Percentiles rank a stretch among this genome's conserved stretches.
phyloP scores from a whole-genome alignment of 2,329 filamentous ascomycete genomes.

The Epichloe sp. region DNA sequence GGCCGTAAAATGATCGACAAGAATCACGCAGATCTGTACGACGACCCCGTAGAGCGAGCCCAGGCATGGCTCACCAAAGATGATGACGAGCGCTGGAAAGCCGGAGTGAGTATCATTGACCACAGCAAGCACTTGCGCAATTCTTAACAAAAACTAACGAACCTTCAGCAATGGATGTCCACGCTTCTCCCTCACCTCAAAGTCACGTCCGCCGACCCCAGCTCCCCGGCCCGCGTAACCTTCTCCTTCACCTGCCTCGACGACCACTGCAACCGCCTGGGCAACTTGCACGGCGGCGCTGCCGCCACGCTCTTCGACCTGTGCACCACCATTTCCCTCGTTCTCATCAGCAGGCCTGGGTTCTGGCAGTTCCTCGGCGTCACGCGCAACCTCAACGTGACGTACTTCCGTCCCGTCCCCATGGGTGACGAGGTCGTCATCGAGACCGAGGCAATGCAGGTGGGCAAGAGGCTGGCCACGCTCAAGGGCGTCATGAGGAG shows the following conservation, averaged over 20 bases:
- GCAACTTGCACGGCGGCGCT: constrained; percentile 49
- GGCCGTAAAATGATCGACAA: constrained; percentile 5
- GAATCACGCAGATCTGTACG: constrained; percentile 14
- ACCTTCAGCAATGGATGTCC: constrained; percentile 30
- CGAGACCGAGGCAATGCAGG: constrained; percentile 43
- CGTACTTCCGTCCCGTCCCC: constrained; percentile 51
- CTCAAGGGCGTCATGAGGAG: constrained; percentile 42
- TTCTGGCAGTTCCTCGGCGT: constrained; percentile 52
- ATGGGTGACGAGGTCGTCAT: constrained; percentile 37
- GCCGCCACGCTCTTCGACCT: constrained; percentile 55
- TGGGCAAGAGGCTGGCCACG: constrained; percentile 40
- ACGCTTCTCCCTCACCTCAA: constrained; percentile 27
- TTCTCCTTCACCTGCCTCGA: constrained; percentile 37
- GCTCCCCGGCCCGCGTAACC: constrained; percentile 23
- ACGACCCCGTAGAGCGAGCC: constrained; percentile 19
- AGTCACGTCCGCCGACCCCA: constrained; percentile 23
- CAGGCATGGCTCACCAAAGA: constrained; percentile 18
- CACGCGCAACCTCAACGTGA: constrained; percentile 50
- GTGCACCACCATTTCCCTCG: constrained; percentile 45
- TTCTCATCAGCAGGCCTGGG: constrained; percentile 42
- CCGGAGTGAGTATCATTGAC: constrained; percentile 16
- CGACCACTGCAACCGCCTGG: constrained; percentile 37
- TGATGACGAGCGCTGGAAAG: constrained; percentile 15
- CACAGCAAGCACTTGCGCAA: no score
- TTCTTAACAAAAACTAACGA: not conserved